A percentile compares a stretch with the other conserved stretches of the same genome.
Conservation (phyloP, 2,329 filamentous ascomycete species). For the Pyrenochaeta sp. region DNA sequence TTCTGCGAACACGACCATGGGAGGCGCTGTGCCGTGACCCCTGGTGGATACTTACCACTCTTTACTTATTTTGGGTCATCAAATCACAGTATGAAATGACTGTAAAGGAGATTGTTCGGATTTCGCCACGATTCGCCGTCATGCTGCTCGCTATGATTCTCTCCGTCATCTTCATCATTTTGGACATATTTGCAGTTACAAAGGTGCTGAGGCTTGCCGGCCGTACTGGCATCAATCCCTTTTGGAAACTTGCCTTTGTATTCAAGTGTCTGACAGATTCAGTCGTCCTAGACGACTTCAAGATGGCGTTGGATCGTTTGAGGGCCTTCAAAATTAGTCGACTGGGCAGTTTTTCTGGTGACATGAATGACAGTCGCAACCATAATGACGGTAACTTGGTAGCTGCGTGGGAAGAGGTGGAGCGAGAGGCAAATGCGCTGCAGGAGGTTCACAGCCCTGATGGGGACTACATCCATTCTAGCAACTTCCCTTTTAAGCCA, state of each 20-base stretch:
- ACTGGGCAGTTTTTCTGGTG: slow-evolving; percentile 47
- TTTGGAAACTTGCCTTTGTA: slow-evolving; percentile 71
- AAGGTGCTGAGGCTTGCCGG: slow-evolving; percentile 51
- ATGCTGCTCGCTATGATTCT: slow-evolving; percentile 69
- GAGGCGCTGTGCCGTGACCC: slow-evolving; percentile 71
- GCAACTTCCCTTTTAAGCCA: slow-evolving; percentile 38
- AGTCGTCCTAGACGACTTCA: slow-evolving; percentile 74
- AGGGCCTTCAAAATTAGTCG: slow-evolving; percentile 55
- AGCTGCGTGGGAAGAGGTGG: slow-evolving; percentile 46
- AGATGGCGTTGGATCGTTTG: slow-evolving; percentile 62
- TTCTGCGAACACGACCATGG: slow-evolving; percentile 64
- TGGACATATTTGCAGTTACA: slow-evolving; percentile 69
- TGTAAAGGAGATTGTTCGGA: slow-evolving; percentile 64
- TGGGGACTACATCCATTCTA: slow-evolving; percentile 39
- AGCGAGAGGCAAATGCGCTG: slow-evolving; percentile 36
- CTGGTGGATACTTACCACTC: slow-evolving; percentile 72
- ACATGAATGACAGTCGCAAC: slow-evolving; percentile 44
- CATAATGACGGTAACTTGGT: slow-evolving; percentile 41
- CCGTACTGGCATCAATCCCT: slow-evolving; percentile 69
- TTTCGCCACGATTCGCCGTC: slow-evolving; percentile 71
- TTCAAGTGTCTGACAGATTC: slow-evolving; percentile 74
- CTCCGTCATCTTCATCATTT: slow-evolving; percentile 67
- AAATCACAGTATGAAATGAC: slow-evolving; percentile 68
- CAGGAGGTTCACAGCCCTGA: slow-evolving; percentile 39
- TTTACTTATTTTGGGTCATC: slow-evolving; percentile 70